Percentiles rank a stretch among this genome's conserved stretches.
These are phyloP conservation scores for Boletus insuetus DNA, from an alignment of 768 basidiomycete genomes.

Conservation along the genomic window DNA sequence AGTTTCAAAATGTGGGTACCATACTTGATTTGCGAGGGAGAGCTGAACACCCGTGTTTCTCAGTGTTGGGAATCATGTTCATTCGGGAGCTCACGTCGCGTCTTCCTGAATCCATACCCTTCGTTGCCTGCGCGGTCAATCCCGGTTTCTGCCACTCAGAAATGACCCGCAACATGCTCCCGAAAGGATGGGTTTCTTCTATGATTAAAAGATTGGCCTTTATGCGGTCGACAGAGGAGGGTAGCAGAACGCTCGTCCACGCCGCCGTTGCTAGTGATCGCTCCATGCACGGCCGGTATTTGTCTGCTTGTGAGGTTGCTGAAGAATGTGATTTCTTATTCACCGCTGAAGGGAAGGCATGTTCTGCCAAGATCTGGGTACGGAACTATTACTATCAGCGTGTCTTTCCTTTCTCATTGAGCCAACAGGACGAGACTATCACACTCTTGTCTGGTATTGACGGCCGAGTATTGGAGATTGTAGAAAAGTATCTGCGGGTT, in stretches of 20 bases:
- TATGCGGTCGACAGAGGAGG: conserved; percentile 32
- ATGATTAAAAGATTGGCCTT: conserved; percentile 10
- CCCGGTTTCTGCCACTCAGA: conserved; percentile 36
- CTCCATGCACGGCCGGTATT: conserved; percentile 32
- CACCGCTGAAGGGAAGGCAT: conserved; percentile 26
- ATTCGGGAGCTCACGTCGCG: conserved; percentile 31
- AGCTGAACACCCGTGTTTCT: not conserved
- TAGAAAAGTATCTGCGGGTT: conserved; percentile 8
- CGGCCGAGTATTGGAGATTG: conserved; percentile 19
- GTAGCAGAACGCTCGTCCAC: conserved; percentile 35
- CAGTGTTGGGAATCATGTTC: conserved; percentile 35
- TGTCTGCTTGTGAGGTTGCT: conserved; percentile 19
- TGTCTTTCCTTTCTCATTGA: not conserved
- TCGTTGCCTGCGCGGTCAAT: conserved; percentile 27
- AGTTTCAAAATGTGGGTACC: conserved; percentile 25
- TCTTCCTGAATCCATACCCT: conserved; percentile 18
- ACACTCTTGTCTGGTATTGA: conserved; percentile 20
- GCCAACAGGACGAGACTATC: conserved; percentile 23
- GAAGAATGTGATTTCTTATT: conserved; percentile 33
- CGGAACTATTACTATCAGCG: not conserved
- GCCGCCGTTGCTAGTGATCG: conserved; percentile 28
- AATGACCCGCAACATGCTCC: conserved; percentile 16
- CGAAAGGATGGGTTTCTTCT: not conserved
- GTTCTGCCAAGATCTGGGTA: conserved; percentile 35
- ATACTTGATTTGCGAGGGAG: not conserved